Conservation (phyloP, 1,284 basidiomycete species). For the Taiwanofungus camphoratus region DNA sequence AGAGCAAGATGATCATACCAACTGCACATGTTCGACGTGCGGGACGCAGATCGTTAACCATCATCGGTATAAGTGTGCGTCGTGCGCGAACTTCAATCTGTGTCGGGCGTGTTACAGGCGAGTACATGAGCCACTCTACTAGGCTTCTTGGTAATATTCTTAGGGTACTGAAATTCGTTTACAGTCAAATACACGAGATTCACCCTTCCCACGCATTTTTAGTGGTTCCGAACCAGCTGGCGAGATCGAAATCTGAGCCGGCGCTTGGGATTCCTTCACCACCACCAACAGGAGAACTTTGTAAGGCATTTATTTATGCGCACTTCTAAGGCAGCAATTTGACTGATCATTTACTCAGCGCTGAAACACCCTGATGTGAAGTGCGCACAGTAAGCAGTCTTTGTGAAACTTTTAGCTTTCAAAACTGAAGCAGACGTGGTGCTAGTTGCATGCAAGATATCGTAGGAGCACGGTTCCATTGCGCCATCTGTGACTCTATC, state of each 20-base stretch:
- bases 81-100: conserved; percentile 73
- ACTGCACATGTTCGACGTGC: conserved; percentile 76
- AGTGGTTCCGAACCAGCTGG: conserved; percentile 59
- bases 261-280: conserved; percentile 25
- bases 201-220: conserved; percentile 86
- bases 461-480: conserved; percentile 85
- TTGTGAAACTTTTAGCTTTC: not conserved
- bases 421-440: conserved; percentile 1
- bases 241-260: conserved; percentile 36
- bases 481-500: conserved; percentile 76
- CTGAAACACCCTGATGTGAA: conserved; percentile 65
- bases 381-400: conserved; percentile 67
- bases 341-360: conserved; percentile 34
- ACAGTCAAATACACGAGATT: conserved; percentile 78
- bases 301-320: conserved; percentile 35
- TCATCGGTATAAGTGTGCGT: conserved; percentile 82
- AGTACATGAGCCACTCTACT: conserved; percentile 7
- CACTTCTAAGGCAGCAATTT: not conserved
- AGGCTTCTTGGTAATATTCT: conserved; percentile 5
- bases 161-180: not conserved
- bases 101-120: conserved; percentile 80
- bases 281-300: conserved; percentile 45
- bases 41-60: conserved; percentile 51
- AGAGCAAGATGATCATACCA: conserved; percentile 67
- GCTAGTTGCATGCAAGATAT: conserved; percentile 82